These are phyloP conservation scores for Boletus semigastroideus DNA, from an alignment of 1,284 basidiomycete species.

Conservation along the genomic window DNA sequence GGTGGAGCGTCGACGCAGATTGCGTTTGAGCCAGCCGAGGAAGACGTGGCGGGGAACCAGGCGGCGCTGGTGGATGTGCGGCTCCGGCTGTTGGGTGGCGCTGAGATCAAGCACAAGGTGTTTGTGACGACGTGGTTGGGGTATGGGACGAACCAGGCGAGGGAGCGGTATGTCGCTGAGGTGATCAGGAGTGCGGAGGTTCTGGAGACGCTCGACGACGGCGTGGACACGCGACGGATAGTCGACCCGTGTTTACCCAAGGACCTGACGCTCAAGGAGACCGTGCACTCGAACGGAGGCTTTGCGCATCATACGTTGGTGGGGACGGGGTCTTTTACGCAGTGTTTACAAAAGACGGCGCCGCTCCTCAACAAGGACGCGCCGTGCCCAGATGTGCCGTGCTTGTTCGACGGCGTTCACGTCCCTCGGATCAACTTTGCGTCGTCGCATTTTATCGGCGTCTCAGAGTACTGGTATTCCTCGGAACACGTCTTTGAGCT, in stretches of 20 bases:
- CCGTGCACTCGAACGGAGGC: slow-evolving; percentile 43
- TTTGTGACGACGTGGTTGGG: slow-evolving; percentile 99
- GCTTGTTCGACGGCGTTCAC: slow-evolving; percentile 96
- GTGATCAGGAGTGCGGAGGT: slow-evolving; percentile 57
- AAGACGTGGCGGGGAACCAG: slow-evolving; percentile 36
- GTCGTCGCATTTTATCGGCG: slow-evolving; percentile 92
- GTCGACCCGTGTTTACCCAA: slow-evolving; percentile 90
- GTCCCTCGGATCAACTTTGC: slow-evolving; percentile 92
- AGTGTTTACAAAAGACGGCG: slow-evolving; percentile 75
- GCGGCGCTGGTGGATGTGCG: slow-evolving; percentile 79
- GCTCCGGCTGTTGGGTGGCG: slow-evolving; percentile 80
- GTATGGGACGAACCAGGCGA: slow-evolving; percentile 95
- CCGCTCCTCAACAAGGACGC: slow-evolving; percentile 85
- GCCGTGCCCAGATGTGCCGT: slow-evolving; percentile 83
- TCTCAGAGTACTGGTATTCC: slow-evolving; percentile 99
- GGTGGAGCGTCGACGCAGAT: slow-evolving; percentile 98
- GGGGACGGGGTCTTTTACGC: slow-evolving; percentile 91
- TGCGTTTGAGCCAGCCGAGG: slow-evolving; percentile 84
- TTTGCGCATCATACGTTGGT: slow-evolving; percentile 57
- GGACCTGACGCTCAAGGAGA: slow-evolving; percentile 61
- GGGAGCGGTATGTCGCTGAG: slow-evolving; percentile 85
- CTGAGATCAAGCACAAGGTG: slow-evolving; percentile 87
- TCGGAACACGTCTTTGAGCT: slow-evolving; percentile 94
- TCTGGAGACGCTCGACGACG: slow-evolving; percentile 20
- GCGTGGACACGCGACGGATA: slow-evolving; percentile 43